Evolutionary conservation across 179 eudicot genomes (phyloP), one percentile per base, ranked within the genome.

Genomic region (Spinacia oleracea): DNA sequence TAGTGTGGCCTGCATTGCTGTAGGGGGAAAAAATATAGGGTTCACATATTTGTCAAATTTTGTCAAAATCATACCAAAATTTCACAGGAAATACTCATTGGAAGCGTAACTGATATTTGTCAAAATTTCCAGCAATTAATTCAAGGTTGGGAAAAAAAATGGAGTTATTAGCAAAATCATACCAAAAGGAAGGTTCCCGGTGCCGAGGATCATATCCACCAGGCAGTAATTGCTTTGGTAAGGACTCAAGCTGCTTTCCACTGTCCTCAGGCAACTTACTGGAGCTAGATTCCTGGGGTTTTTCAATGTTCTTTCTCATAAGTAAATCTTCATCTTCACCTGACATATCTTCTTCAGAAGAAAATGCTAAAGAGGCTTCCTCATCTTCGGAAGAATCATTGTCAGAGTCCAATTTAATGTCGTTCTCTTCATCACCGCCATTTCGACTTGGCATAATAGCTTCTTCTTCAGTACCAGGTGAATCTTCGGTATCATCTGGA

Each of bases 181-280:
- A 95, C 98, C 97, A 90, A 81, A 85, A 91, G 73, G 89, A 80
- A 83, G 98, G 98, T 74, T 95, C 98, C 62, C 98, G 89, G 56
- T 91, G 95, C n/a, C 90, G 88, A 70, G 95, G 97, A 76, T 91
- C 80, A 78, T 95, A 93, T 75, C 91, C 97, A 78, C 91, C 92
- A 55, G 93, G 97, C 55, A 89, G 82, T 71, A 82, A 62, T 62
- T 82, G 77, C 73, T 62, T 82, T 46, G 70, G 55, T 6, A 77
- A 63, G 72, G 85, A 63, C 45, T 56, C 85, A 71, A 51, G 77
- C 51, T 83, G 85, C 60, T 77, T 78, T 79, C 70, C 82, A 21
- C 72, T 75, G 55, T 46, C 64, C 76, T 82, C 90, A 84, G 89
- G 65, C 72, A 58, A 63, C 74, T 73, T 76, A 43, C 46, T 67